phyloP scores from a whole-genome alignment of 2,329 filamentous ascomycete species.

The Neodidymelliopsis sp. region DNA sequence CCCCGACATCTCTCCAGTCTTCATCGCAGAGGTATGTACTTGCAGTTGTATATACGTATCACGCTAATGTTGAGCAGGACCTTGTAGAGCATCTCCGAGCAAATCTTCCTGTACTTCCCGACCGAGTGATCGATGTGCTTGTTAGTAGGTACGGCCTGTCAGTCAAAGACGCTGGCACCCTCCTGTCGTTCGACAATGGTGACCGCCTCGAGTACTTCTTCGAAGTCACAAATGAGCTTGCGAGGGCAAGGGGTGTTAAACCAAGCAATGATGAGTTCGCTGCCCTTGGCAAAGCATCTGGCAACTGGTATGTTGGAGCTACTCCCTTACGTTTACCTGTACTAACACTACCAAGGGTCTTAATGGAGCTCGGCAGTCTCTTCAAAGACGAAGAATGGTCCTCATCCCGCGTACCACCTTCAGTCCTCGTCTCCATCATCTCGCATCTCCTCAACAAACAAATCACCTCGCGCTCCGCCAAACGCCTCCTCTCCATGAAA shows the following conservation, averaged over 20 bases:
- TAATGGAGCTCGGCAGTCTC: constrained; percentile 61
- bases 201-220: constrained; percentile 84
- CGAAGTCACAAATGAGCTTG: constrained; percentile 60
- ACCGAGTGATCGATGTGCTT: constrained; percentile 71
- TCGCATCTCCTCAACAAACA: constrained; percentile 50
- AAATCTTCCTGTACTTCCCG: constrained; percentile 75
- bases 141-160: constrained; percentile 72
- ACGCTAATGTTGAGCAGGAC: constrained; percentile 51
- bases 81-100: constrained; percentile 69
- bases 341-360: constrained; percentile 48
- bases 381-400: constrained; percentile 54
- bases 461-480: constrained; percentile 65
- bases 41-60: neutral
- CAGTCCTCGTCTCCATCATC: constrained; percentile 55
- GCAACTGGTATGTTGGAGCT: constrained; percentile 61
- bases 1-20: constrained; percentile 82
- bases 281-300: constrained; percentile 56
- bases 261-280: constrained; percentile 25
- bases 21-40: constrained; percentile 65
- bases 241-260: constrained; percentile 25
- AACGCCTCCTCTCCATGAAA: constrained; percentile 63
- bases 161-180: constrained; percentile 80
- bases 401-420: constrained; percentile 48
- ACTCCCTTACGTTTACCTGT: neutral
- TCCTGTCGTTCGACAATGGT: constrained; percentile 80